Conservation (phyloP, 2,329 filamentous ascomycete genomes). For the Escovopsis weberi region DNA sequence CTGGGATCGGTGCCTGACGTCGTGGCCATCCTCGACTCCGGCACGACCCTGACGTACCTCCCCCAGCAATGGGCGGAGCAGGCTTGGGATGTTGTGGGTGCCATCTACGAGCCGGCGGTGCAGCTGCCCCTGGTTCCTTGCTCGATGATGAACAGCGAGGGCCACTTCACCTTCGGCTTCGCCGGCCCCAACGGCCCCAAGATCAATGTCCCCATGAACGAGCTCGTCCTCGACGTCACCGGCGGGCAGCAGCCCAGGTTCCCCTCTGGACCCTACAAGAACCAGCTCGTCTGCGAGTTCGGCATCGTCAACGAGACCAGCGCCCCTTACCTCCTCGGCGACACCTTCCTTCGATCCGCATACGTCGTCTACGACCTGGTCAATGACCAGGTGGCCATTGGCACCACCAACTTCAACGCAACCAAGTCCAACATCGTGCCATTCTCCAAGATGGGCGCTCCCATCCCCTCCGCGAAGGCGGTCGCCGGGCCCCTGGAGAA, state of each 20-base stretch:
- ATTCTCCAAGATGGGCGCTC: conserved; percentile 33
- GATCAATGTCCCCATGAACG: conserved; percentile 39
- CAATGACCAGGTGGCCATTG: conserved; percentile 42
- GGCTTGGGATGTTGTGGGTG: conserved; percentile 42
- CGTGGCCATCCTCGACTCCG: conserved; percentile 58
- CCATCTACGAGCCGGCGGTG: conserved; percentile 24
- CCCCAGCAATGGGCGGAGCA: conserved; percentile 43
- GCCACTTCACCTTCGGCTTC: conserved; percentile 40
- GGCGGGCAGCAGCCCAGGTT: conserved; percentile 19
- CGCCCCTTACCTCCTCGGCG: conserved; percentile 35
- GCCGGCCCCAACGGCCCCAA: conserved; percentile 31
- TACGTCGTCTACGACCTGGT: conserved; percentile 46
- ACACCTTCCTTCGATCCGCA: conserved; percentile 44
- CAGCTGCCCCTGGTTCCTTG: conserved; percentile 36
- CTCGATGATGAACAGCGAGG: conserved; percentile 26
- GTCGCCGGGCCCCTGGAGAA: conserved; percentile 25
- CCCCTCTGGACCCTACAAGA: conserved; percentile 25
- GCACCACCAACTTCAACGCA: conserved; percentile 40
- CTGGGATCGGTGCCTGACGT: conserved; percentile 29
- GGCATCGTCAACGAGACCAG: conserved; percentile 38
- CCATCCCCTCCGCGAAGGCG: conserved; percentile 34
- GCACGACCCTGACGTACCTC: conserved; percentile 57
- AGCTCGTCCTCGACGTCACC: conserved; percentile 36
- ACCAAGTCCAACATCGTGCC: conserved; percentile 33
- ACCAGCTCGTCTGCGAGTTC: conserved; percentile 36